Conservation (phyloP, 176 grass and related monocot genomes). For the Zea mays region Zm-B73-REFERENCE-NAM-5.0 NC_050103.1:174806501-174807000, state of each 20-base stretch:
- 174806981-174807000: slow-evolving; percentile 95
- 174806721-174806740: background rate
- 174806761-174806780: no score
- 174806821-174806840: slow-evolving; percentile 91
- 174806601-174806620: slow-evolving; percentile 74
- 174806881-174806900: slow-evolving; percentile 78
- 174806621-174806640: slow-evolving; percentile 97
- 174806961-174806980: slow-evolving; percentile 70
- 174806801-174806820: slow-evolving; percentile 43
- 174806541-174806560: slow-evolving; percentile 53
- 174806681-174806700: slow-evolving; percentile 64
- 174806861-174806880: slow-evolving; percentile 90
- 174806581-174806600: slow-evolving; percentile 86
- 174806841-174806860: slow-evolving; percentile 70
- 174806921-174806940: slow-evolving; percentile 82
- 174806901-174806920: slow-evolving; percentile 98
- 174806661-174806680: slow-evolving; percentile 78
- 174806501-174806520: background rate
- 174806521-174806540: slow-evolving; percentile 20
- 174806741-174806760: no score
- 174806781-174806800: no score
- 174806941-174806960: slow-evolving; percentile 80
- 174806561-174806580: slow-evolving; percentile 63
- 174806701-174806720: background rate
- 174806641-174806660: slow-evolving; percentile 90